Percentiles rank a stretch among this genome's conserved stretches.
phyloP scores from a whole-genome alignment of 2,329 filamentous ascomycete species.

The Beauveria medogensis region DNA sequence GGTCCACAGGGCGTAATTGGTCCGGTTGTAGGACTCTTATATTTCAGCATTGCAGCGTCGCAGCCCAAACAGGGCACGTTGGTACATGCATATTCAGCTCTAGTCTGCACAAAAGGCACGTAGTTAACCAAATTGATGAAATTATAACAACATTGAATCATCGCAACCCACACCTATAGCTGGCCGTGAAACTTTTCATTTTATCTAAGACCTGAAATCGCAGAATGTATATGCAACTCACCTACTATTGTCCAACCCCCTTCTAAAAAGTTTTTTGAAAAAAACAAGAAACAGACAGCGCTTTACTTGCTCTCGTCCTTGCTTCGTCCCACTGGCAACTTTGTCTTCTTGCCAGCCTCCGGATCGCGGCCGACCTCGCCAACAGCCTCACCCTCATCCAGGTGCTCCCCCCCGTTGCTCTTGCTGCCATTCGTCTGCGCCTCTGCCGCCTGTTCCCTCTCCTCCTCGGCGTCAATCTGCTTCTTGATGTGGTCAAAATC shows the following conservation, averaged over 20 bases:
- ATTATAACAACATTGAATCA: constrained; percentile 9
- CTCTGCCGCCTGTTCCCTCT: constrained; percentile 31
- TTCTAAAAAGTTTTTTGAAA: background rate
- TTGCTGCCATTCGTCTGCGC: constrained; percentile 30
- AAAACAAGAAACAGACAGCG: background rate
- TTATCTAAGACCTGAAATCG: constrained; percentile 1
- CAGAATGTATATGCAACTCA: background rate
- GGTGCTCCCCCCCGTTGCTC: constrained; percentile 23
- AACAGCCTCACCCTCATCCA: constrained; percentile 63
- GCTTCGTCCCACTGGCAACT: constrained; percentile 76
- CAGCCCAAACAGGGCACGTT: background rate
- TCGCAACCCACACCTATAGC: background rate
- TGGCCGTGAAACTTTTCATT: background rate
- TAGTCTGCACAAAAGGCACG: background rate
- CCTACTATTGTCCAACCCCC: background rate
- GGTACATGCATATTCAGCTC: background rate
- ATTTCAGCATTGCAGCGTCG: background rate
- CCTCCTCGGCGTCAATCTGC: constrained; percentile 37
- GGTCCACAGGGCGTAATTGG: background rate
- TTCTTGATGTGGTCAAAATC: constrained; percentile 59
- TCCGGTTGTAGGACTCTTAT: background rate
- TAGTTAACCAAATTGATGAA: background rate
- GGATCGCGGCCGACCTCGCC: constrained; percentile 54
- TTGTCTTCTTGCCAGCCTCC: constrained; percentile 49
- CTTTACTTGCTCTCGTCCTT: constrained; percentile 47